Percentiles rank a stretch among this genome's conserved stretches.
These are phyloP conservation scores for Zygosaccharomyces sapae DNA, from an alignment of 1,139 yeast genomes.

Conservation along the genomic window DNA sequence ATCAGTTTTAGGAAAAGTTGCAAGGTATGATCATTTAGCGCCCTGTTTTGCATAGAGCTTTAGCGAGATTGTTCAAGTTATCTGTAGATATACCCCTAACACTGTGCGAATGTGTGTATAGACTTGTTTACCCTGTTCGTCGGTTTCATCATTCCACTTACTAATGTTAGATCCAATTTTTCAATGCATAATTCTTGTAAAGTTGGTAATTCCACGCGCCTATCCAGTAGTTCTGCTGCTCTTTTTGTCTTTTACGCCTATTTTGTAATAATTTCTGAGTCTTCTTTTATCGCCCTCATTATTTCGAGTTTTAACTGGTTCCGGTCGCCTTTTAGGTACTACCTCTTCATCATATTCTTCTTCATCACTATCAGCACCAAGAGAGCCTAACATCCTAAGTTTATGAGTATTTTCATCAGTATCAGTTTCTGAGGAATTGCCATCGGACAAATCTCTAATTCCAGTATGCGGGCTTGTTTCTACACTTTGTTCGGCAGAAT, in stretches of 20 bases:
- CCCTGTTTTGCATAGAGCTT: conserved; percentile 79
- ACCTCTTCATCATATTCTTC: conserved; percentile 25
- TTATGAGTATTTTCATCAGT: conserved; percentile 18
- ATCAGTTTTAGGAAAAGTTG: conserved; percentile 65
- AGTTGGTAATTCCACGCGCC: conserved; percentile 59
- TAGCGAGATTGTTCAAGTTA: conserved; percentile 66
- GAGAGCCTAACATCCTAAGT: conserved; percentile 1
- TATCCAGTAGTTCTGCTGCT: conserved; percentile 80
- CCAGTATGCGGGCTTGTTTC: conserved; percentile 5
- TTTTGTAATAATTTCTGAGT: conserved; percentile 46
- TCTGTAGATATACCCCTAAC: conserved; percentile 34
- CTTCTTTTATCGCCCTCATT: conserved; percentile 36
- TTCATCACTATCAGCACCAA: conserved; percentile 32
- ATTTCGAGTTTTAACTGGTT: conserved; percentile 2
- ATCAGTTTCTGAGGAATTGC: conserved; percentile 14
- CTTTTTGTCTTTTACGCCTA: conserved; percentile 67
- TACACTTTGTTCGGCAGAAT: conserved; percentile 6
- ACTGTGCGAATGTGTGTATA: conserved; percentile 30
- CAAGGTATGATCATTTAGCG: conserved; percentile 67
- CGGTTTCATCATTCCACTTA: conserved; percentile 30
- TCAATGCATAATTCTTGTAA: conserved; percentile 79
- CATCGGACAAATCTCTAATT: conserved; percentile 6
- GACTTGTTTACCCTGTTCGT: conserved; percentile 15
- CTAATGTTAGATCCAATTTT: conserved; percentile 62
- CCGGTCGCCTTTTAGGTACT: conserved; percentile 4